Percentiles rank a stretch among this genome's conserved stretches.
phyloP scores from a whole-genome alignment of 2,329 filamentous ascomycete species.

The Pseudopithomyces chartarum region DNA sequence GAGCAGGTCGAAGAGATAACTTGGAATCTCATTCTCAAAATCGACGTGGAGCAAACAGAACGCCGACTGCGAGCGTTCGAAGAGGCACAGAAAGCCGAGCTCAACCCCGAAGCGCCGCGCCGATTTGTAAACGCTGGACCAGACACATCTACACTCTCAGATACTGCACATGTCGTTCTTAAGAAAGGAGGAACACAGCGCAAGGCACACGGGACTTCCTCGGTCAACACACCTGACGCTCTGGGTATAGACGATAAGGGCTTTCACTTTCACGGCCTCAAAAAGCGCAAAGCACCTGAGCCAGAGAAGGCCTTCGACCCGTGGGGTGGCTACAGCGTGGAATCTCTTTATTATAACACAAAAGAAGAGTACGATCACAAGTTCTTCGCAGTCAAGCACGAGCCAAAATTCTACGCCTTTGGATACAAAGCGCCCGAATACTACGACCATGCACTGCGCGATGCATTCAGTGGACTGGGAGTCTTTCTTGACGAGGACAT shows the following conservation, averaged over 20 bases:
- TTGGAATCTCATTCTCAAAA: slow-evolving; percentile 80
- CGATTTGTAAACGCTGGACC: slow-evolving; percentile 17
- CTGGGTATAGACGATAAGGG: slow-evolving; percentile 26
- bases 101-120: slow-evolving; percentile 52
- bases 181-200: slow-evolving; percentile 73
- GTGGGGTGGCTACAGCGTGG: slow-evolving; percentile 75
- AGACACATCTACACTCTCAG: slow-evolving; percentile 20
- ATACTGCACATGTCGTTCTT: slow-evolving; percentile 27
- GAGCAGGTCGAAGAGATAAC: slow-evolving; percentile 90
- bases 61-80: slow-evolving; percentile 70
- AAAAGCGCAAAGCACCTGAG: slow-evolving; percentile 64
- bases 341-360: slow-evolving; percentile 69
- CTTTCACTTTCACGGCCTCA: slow-evolving; percentile 79
- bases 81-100: slow-evolving; percentile 66
- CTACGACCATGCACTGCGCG: slow-evolving; percentile 77
- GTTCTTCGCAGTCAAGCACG: slow-evolving; percentile 72
- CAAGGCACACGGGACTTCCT: slow-evolving; percentile 42
- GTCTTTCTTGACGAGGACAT: slow-evolving; percentile 83
- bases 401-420: slow-evolving; percentile 71
- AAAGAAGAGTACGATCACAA: slow-evolving; percentile 74
- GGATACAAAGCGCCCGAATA: slow-evolving; percentile 87
- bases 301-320: slow-evolving; percentile 83
- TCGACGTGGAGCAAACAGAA: slow-evolving; percentile 68
- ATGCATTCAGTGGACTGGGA: slow-evolving; percentile 87
- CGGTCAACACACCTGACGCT: slow-evolving; percentile 22